Evolutionary conservation across 2,329 filamentous ascomycete species (phyloP).

Genomic region (Talaromyces sp.): DNA sequence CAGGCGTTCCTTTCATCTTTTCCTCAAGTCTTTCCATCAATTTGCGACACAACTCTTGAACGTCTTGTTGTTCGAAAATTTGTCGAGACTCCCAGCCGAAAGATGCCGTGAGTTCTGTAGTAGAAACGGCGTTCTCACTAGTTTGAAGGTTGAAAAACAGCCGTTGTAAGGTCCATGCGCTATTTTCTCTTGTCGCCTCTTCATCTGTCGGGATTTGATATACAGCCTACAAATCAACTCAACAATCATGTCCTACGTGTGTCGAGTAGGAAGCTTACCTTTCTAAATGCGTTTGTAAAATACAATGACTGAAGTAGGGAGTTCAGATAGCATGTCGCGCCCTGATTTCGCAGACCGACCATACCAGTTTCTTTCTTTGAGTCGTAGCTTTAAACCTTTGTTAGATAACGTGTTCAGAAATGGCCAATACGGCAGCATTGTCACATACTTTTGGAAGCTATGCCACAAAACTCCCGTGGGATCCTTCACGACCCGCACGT

Average conservation of each 20-base stretch:
- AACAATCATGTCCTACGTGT: not conserved
- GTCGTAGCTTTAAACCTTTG: constrained; percentile 61
- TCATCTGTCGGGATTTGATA: constrained; percentile 94
- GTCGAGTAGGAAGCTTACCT: constrained; percentile 51
- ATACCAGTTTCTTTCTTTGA: constrained; percentile 99
- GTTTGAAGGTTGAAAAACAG: constrained; percentile 95
- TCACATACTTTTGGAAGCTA: constrained; percentile 42
- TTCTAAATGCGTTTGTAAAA: constrained; percentile 89
- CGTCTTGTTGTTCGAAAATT: constrained; percentile 98
- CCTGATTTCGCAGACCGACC: constrained; percentile 94
- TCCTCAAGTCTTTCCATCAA: constrained; percentile 97
- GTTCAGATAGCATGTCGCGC: constrained; percentile 85
- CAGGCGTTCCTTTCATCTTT: constrained; percentile 94
- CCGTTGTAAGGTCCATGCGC: constrained; percentile 87
- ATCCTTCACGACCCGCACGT: constrained; percentile 49
- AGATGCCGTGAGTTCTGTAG: constrained; percentile 88
- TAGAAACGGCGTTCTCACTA: constrained; percentile 76
- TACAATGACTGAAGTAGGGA: constrained; percentile 80
- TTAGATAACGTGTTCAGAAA: not conserved
- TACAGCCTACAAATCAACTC: constrained; percentile 64
- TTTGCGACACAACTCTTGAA: constrained; percentile 93
- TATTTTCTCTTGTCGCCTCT: constrained; percentile 77
- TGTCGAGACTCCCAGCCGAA: constrained; percentile 98
- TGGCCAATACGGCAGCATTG: not conserved
- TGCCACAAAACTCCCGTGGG: constrained; percentile 50